These are phyloP conservation scores for Penicillium lividum DNA, from an alignment of 495 filamentous ascomycete genomes.

Conservation along the genomic window DNA sequence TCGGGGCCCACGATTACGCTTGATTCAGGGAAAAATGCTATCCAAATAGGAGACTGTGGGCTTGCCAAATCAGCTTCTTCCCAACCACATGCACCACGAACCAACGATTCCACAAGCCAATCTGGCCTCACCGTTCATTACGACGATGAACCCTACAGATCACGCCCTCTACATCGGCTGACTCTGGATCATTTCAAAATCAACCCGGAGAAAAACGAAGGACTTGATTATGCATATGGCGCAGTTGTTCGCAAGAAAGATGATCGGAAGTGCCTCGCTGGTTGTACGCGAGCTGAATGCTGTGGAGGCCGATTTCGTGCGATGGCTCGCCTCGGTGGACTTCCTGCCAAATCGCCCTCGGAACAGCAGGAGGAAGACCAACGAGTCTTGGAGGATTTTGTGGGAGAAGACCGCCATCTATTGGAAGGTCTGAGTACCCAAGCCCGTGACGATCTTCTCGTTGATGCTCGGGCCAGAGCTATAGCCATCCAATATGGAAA, in stretches of 20 bases:
- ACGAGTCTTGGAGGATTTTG: conserved; percentile 61
- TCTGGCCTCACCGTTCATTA: conserved; percentile 20
- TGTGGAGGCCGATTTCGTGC: conserved; percentile 73
- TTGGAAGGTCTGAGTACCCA: conserved; percentile 46
- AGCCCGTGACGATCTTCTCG: conserved; percentile 57
- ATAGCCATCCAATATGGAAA: conserved; percentile 72
- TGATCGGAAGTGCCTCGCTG: conserved; percentile 72
- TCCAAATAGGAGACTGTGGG: background rate
- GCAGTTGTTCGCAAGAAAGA: conserved; percentile 74
- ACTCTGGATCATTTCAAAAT: conserved; percentile 75
- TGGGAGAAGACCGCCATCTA: conserved; percentile 56
- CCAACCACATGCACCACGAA: background rate
- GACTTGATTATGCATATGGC: conserved; percentile 69
- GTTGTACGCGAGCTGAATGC: conserved; percentile 74
- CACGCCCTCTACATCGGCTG: conserved; percentile 53
- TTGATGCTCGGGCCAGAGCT: conserved; percentile 65
- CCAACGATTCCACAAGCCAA: conserved; percentile 6
- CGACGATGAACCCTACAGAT: conserved; percentile 50
- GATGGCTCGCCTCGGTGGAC: conserved; percentile 53
- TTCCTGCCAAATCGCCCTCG: conserved; percentile 19
- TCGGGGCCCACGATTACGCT: background rate
- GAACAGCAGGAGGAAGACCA: conserved; percentile 49
- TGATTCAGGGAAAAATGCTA: background rate
- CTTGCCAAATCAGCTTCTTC: background rate
- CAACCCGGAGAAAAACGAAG: conserved; percentile 73